Evolutionary conservation across 1,139 yeast species (phyloP).

Genomic region (Nakaseomyces uthaithaninus): DNA sequence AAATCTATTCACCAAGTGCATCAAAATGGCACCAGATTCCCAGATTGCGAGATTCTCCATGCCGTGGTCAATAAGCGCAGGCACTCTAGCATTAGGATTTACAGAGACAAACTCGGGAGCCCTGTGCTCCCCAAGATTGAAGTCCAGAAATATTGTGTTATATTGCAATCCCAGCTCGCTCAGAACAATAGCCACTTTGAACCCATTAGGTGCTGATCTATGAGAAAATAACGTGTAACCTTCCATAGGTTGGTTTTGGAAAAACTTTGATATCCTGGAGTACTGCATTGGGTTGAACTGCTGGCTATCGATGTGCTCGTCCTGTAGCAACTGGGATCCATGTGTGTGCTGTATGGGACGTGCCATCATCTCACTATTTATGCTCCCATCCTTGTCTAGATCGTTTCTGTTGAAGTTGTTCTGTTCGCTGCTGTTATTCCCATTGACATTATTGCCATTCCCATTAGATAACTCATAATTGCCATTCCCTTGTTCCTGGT

Average conservation of each 20-base stretch:
- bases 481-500: slow-evolving; percentile 4
- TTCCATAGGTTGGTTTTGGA: slow-evolving; percentile 68
- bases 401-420: slow-evolving; percentile 18
- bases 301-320: slow-evolving; percentile 13
- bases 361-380: slow-evolving; percentile 14
- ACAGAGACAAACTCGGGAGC: slow-evolving; percentile 88
- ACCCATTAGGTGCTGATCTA: slow-evolving; percentile 92
- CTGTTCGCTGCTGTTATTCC: slow-evolving; percentile 10
- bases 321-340: slow-evolving; percentile 14
- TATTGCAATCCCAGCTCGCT: slow-evolving; percentile 75
- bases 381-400: slow-evolving; percentile 17
- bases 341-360: slow-evolving; percentile 6
- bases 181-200: slow-evolving; percentile 86
- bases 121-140: slow-evolving; percentile 82
- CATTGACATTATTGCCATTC: background rate
- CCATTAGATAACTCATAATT: slow-evolving; percentile 16
- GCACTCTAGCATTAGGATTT: slow-evolving; percentile 92
- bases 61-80: slow-evolving; percentile 84
- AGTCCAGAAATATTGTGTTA: slow-evolving; percentile 80
- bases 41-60: slow-evolving; percentile 74
- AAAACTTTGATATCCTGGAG: slow-evolving; percentile 62
- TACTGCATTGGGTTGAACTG: slow-evolving; percentile 18
- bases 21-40: slow-evolving; percentile 89
- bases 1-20: slow-evolving; percentile 64
- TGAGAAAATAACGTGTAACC: slow-evolving; percentile 87